Evolutionary conservation across 2,329 filamentous ascomycete species (phyloP).

Genomic region (Graphilbum ipis-grandicollis): DNA sequence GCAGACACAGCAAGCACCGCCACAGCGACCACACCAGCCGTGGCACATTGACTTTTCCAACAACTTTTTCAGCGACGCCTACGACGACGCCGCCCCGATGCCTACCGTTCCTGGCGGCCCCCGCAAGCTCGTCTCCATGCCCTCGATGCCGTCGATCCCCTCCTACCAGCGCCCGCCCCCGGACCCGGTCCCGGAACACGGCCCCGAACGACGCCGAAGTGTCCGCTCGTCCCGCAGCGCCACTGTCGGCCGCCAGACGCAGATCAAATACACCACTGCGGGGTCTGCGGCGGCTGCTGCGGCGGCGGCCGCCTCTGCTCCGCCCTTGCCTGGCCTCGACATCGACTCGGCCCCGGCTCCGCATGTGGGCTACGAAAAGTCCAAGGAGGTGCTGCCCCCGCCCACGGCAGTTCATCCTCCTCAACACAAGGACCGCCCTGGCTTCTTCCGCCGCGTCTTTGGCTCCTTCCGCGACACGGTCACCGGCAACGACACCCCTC

Average conservation of each 20-base stretch:
- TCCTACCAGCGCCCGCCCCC: slow-evolving; percentile 22
- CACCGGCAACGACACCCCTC: slow-evolving; percentile 6
- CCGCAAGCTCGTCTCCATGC: slow-evolving; percentile 25
- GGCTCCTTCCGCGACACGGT: slow-evolving; percentile 45
- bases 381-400: slow-evolving; percentile 30
- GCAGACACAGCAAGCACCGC: background rate
- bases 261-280: slow-evolving; percentile 14
- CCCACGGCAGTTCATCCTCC: slow-evolving; percentile 8
- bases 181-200: slow-evolving; percentile 17
- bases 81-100: slow-evolving; percentile 69
- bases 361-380: slow-evolving; percentile 40
- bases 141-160: slow-evolving; percentile 19
- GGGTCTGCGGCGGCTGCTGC: too few relatives aligned
- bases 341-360: slow-evolving; percentile 39
- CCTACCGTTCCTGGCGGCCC: slow-evolving; percentile 72
- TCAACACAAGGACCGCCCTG: slow-evolving; percentile 46
- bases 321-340: slow-evolving; percentile 14
- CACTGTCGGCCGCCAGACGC: slow-evolving; percentile 16
- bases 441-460: slow-evolving; percentile 91
- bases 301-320: slow-evolving; percentile 11
- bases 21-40: slow-evolving; percentile 5
- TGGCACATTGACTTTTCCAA: slow-evolving; percentile 33
- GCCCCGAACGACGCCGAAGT: slow-evolving; percentile 36
- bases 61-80: slow-evolving; percentile 30
- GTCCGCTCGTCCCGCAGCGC: slow-evolving; percentile 38